Evolutionary conservation across 805 yeast genomes (phyloP), one percentile per base, ranked within the genome.

Genomic region (Tetrapisispora pingtungensis): DNA sequence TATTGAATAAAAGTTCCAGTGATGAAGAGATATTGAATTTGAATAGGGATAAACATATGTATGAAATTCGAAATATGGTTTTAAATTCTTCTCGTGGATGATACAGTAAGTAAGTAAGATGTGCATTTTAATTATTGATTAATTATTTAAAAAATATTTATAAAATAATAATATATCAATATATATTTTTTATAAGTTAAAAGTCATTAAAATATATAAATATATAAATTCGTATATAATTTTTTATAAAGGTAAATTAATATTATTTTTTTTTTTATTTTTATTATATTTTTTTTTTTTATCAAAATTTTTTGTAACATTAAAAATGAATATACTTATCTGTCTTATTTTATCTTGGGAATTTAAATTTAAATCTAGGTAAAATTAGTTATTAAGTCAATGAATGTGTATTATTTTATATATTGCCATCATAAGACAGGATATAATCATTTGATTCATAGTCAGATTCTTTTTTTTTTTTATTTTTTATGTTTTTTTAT

Each of bases 41-140:
- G 27, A 51, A 55, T 28, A 49, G 46, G 33, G 54, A 53, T 31
- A 55, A 57, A 18, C 56, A 49, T 46, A 59, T 59, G 66, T 61
- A 59, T 32, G 66, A 60, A 41, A 62, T 62, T 10, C 49, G 66
- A 41, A 59, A 57, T 30, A 62, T 62, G 66, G 66, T 62, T 12
- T 39, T 61, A 24, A 60, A 55, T 40, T 62, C 66, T 2, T 56
- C 65, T 13, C 51, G 61, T 26, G 52, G 51, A 7, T 28, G 12
- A 28, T n/a, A n/a, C n/a, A n/a, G n/a, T n/a, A n/a, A n/a, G n/a
- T 8, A 8, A 22, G 5, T 22, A 22, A 22, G 8, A 22, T 5
- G 8, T 22, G 26, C 26, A 22, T 22, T 22, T 22, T 22, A 22
- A 22, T 6, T 22, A 26, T 55, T 41, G 42, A 14, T 28, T 28